Evolutionary conservation across 2,329 filamentous ascomycete species (phyloP), one percentile per base, ranked within the genome.

Genomic region (Penicillium sp.): DNA sequence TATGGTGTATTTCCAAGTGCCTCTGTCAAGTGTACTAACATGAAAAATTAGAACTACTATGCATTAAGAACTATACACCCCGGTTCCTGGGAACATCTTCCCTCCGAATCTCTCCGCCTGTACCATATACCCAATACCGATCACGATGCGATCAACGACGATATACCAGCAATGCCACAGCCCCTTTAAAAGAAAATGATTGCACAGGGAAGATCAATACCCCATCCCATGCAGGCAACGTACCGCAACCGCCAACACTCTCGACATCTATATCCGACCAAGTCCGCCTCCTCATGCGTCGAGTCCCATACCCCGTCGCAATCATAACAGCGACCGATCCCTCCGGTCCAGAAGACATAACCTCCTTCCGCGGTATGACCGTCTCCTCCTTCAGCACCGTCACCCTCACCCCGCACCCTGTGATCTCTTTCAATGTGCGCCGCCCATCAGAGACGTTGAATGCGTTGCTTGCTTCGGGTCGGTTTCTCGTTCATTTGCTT

Each of bases 321-420:
- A 75, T 86, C 36, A 77, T 86, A 55, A 85, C 83, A 39, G 68
- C 77, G 55, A 77, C 74, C 17, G 71, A 76, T 31, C 72, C 74
- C 36, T 65, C 66, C 31, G 63, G 65, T 19, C 61, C 60, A n/a
- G 41, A 62, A 47, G 58, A 68, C 25, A 58, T 63, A 41, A 61
- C 62, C 15, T 66, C 67, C 13, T 77, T 76, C 61, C 75, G 78
- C 36, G 83, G 80, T 42, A 83, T 85, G 64, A 86, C 83, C 9
- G 81, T 87, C 33, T 87, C 85, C 3, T 87, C 84, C 1, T 82
- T 88, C 70, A 85, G 75, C 59, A 84, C 83, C 4, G 82, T 87
- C 15, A 81, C 83, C 0, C 73, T 87, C 3, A 67, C 76, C 31
- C 85, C 85, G 1, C 62, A 68, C 1, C 83, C 85, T 0, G 76